These are phyloP conservation scores for grape (Vitis vinifera) DNA, from an alignment of 164 flowering plant genomes.

Conservation along the genomic window DNA sequence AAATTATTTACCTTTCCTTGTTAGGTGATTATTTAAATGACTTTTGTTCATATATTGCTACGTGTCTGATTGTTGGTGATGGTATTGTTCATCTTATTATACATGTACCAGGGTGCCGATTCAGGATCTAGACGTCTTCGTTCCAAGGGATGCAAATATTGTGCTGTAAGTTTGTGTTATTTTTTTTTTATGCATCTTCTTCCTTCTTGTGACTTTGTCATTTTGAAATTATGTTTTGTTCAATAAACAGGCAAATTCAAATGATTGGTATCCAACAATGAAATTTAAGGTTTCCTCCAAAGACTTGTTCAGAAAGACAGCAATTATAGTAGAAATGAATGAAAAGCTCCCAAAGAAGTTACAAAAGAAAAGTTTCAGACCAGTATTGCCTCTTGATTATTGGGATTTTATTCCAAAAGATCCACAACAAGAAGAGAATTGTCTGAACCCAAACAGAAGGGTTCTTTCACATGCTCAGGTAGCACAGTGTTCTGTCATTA, in stretches of 20 bases:
- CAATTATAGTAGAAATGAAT: constrained; percentile 53
- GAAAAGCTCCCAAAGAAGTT: constrained; percentile 39
- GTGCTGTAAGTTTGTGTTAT: constrained; percentile 54
- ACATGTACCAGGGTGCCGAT: constrained; percentile 37
- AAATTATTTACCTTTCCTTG: too few relatives aligned
- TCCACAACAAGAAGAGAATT: constrained; percentile 35
- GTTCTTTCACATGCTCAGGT: constrained; percentile 77
- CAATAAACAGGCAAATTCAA: constrained; percentile 36
- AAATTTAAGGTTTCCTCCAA: constrained; percentile 60
- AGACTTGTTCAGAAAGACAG: constrained; percentile 46
- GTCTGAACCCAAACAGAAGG: constrained; percentile 35
- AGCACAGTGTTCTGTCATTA: constrained; percentile 4
- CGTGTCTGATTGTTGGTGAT: constrained; percentile 3
- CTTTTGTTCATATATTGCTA: background rate
- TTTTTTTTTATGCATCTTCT: background rate
- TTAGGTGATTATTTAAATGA: too few relatives aligned
- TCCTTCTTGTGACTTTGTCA: constrained; percentile 4
- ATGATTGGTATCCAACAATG: constrained; percentile 53
- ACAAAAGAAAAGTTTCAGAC: constrained; percentile 14
- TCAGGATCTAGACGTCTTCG: constrained; percentile 12
- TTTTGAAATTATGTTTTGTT: constrained; percentile 7
- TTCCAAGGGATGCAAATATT: constrained; percentile 63
- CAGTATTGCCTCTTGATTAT: constrained; percentile 61
- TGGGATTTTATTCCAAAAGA: constrained; percentile 78
- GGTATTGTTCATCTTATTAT: constrained; percentile 20